phyloP scores from a whole-genome alignment of 306 rosid species.

The Lathyrus tuberosus region DNA sequence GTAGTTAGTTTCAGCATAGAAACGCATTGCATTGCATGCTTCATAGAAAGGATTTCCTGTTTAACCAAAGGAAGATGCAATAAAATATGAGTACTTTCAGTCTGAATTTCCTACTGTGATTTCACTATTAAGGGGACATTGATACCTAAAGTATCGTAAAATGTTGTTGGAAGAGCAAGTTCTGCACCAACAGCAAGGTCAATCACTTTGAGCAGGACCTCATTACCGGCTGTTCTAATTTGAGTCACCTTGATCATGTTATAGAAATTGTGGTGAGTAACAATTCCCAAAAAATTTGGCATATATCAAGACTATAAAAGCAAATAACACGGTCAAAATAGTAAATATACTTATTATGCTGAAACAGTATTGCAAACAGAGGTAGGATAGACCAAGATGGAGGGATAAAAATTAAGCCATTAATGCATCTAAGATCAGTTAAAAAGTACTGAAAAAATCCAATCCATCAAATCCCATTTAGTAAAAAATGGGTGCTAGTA shows the following conservation, averaged over 20 bases:
- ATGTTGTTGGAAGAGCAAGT: slow-evolving; percentile 67
- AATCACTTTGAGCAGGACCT: slow-evolving; percentile 56
- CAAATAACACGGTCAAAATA: slow-evolving; percentile 17
- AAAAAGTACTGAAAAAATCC: not conserved
- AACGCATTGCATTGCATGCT: too few relatives aligned
- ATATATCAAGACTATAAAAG: not conserved
- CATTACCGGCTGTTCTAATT: slow-evolving; percentile 66
- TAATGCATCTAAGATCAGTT: not conserved
- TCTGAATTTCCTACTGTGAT: slow-evolving; percentile 34
- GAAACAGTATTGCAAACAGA: not conserved
- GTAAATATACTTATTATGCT: slow-evolving; percentile 14
- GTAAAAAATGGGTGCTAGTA: not conserved
- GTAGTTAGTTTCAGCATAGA: too few relatives aligned
- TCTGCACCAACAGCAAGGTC: slow-evolving; percentile 81
- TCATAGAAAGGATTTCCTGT: too few relatives aligned
- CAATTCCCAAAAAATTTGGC: slow-evolving; percentile 33
- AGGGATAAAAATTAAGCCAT: slow-evolving; percentile 18
- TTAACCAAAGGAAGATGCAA: slow-evolving; percentile 41
- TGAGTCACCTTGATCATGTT: slow-evolving; percentile 77
- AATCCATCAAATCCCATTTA: not conserved
- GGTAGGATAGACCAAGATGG: not conserved
- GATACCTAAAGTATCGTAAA: slow-evolving; percentile 73
- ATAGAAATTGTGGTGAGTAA: too few relatives aligned
- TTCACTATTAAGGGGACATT: slow-evolving; percentile 24
- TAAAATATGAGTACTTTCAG: slow-evolving; percentile 33